These are phyloP conservation scores for Rhynchosporium secalis DNA, from an alignment of 2,329 filamentous ascomycete genomes.

Conservation along the genomic window DNA sequence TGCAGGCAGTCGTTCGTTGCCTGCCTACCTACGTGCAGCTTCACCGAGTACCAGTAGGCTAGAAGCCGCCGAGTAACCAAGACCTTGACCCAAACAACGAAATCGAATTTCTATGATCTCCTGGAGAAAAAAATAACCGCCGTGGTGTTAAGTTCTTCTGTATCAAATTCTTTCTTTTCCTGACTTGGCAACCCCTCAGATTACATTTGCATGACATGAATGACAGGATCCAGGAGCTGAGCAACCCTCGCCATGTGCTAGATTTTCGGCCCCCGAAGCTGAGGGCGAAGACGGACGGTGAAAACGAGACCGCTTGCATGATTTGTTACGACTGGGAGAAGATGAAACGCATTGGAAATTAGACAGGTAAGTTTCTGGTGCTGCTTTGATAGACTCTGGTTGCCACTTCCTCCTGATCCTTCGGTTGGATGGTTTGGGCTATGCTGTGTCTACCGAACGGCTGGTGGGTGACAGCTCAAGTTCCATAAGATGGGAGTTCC, in stretches of 20 bases:
- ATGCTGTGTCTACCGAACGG: background rate
- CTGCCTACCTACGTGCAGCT: too few species aligned
- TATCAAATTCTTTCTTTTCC: too few species aligned
- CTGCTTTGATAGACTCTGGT: conserved; percentile 13
- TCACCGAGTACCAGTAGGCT: too few species aligned
- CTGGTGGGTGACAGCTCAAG: background rate
- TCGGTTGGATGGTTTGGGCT: background rate
- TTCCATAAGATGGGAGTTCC: background rate
- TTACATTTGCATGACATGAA: too few species aligned
- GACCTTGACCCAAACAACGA: too few species aligned
- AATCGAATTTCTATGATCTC: too few species aligned
- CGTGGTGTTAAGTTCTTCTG: too few species aligned
- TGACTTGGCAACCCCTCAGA: too few species aligned
- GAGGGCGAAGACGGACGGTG: conserved; percentile 2
- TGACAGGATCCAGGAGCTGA: background rate
- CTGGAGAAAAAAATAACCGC: too few species aligned
- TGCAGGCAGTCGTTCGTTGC: too few species aligned
- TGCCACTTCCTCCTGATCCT: background rate
- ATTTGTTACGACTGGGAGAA: background rate
- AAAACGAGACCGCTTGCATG: conserved; percentile 6
- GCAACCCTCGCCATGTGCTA: background rate
- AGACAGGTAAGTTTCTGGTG: conserved; percentile 8
- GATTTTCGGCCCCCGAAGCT: conserved; percentile 20
- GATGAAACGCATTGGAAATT: conserved; percentile 8
- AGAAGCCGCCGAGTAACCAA: too few species aligned